Evolutionary conservation across 2,329 filamentous ascomycete species (phyloP).

Genomic region (Epichloe amarillans): DNA sequence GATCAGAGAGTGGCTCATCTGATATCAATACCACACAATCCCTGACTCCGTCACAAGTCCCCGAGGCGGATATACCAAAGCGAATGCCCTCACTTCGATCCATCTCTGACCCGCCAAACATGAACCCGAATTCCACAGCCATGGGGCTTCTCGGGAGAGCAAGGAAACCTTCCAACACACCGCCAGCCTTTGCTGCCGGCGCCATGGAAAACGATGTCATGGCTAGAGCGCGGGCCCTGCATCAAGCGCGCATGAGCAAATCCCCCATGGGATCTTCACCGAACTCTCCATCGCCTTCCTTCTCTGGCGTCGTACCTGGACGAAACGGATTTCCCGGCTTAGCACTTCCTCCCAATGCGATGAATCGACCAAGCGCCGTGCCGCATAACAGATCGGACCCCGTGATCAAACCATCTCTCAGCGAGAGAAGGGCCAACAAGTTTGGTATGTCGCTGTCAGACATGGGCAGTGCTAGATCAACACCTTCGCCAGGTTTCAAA

Average conservation of each 20-base stretch:
- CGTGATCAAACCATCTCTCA: constrained; percentile 43
- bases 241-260: constrained; percentile 31
- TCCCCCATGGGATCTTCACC: constrained; percentile 18
- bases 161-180: constrained; percentile 34
- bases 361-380: constrained; percentile 33
- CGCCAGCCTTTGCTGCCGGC: constrained; percentile 20
- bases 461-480: constrained; percentile 22
- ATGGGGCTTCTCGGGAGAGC: constrained; percentile 61
- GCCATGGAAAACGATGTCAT: constrained; percentile 28
- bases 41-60: constrained; percentile 32
- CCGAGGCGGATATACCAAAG: constrained; percentile 25
- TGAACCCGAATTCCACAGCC: constrained; percentile 76
- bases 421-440: constrained; percentile 47
- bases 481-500: constrained; percentile 14
- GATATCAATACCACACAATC: constrained; percentile 26
- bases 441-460: constrained; percentile 45
- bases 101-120: constrained; percentile 45
- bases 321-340: constrained; percentile 31
- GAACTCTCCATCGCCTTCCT: constrained; percentile 18
- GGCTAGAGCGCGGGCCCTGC: constrained; percentile 34
- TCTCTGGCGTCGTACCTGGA: constrained; percentile 20
- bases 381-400: constrained; percentile 42
- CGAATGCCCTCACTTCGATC: constrained; percentile 47
- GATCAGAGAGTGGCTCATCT: constrained; percentile 17
- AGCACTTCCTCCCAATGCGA: constrained; percentile 26